Conservation (phyloP, 257 asterid genomes). For the Fraxinus pennsylvanica region DNA sequence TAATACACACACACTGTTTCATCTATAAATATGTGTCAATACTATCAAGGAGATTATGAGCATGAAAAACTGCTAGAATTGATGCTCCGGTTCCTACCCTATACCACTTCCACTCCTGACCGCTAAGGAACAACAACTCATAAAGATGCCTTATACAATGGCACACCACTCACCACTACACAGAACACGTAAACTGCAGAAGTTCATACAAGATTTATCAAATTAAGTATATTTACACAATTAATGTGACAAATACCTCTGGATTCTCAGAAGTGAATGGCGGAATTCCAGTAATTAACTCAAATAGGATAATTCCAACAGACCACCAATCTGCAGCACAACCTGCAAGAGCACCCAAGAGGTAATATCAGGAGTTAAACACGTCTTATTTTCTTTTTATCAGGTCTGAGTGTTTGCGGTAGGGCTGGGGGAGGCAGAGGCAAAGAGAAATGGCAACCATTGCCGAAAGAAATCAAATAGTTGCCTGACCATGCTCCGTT, state of each 20-base stretch:
- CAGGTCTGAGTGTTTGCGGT: neutral
- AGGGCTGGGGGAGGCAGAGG: constrained; percentile 23
- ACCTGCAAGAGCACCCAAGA: constrained; percentile 54
- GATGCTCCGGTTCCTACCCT: neutral
- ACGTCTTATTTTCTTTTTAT: constrained; percentile 15
- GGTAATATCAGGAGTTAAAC: constrained; percentile 27
- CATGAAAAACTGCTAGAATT: neutral
- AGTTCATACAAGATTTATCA: constrained; percentile 22
- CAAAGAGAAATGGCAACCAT: constrained; percentile 29
- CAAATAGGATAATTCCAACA: constrained; percentile 81
- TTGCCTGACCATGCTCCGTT: constrained; percentile 77
- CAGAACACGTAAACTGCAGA: constrained; percentile 10
- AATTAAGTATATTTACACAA: constrained; percentile 20
- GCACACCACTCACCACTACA: constrained; percentile 13
- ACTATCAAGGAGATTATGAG: neutral
- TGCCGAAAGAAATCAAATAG: constrained; percentile 4
- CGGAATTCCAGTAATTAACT: constrained; percentile 77
- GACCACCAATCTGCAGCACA: constrained; percentile 98
- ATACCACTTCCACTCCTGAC: constrained; percentile 1
- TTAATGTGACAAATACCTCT: constrained; percentile 56
- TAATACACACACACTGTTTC: neutral
- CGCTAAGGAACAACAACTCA: constrained; percentile 11
- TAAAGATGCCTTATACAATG: neutral
- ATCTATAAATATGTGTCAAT: constrained; percentile 13
- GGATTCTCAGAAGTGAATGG: constrained; percentile 83